These are phyloP conservation scores for Neopestalotiopsis sp. DNA, from an alignment of 2,329 filamentous ascomycete species.

Conservation along the genomic window DNA sequence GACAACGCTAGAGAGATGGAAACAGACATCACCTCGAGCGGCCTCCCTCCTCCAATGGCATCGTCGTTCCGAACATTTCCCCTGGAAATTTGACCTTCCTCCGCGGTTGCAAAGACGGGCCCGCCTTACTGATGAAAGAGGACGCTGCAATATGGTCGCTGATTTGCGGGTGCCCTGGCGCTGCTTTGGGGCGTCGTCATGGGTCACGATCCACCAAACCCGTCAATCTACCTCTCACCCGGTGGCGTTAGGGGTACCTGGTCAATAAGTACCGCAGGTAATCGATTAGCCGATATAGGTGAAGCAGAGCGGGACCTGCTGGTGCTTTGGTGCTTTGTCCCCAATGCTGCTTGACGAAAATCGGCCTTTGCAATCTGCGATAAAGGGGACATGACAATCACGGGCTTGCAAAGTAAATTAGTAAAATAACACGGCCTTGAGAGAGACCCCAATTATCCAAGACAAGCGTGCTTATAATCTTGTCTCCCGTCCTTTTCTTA, in stretches of 20 bases:
- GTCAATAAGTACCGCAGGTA: not conserved
- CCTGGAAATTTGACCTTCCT: slow-evolving; percentile 15
- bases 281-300: slow-evolving; percentile 1
- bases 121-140: not conserved
- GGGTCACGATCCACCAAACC: not conserved
- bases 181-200: slow-evolving; percentile 3
- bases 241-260: not conserved
- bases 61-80: not conserved
- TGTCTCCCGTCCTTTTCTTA: not conserved
- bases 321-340: slow-evolving; percentile 1
- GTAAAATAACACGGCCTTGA: not conserved
- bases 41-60: slow-evolving; percentile 2
- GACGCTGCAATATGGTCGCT: not conserved
- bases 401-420: not conserved
- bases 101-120: not conserved
- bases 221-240: not conserved
- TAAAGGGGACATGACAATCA: not conserved
- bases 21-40: not conserved
- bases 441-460: not conserved
- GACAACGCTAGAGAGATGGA: not conserved
- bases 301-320: not conserved
- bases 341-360: not conserved
- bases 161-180: not conserved
- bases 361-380: not conserved
- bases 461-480: not conserved